A percentile compares a stretch with the other conserved stretches of the same genome.
phyloP scores from a whole-genome alignment of 2,329 filamentous ascomycete genomes.

The Phaeosphaeria sp. region DNA sequence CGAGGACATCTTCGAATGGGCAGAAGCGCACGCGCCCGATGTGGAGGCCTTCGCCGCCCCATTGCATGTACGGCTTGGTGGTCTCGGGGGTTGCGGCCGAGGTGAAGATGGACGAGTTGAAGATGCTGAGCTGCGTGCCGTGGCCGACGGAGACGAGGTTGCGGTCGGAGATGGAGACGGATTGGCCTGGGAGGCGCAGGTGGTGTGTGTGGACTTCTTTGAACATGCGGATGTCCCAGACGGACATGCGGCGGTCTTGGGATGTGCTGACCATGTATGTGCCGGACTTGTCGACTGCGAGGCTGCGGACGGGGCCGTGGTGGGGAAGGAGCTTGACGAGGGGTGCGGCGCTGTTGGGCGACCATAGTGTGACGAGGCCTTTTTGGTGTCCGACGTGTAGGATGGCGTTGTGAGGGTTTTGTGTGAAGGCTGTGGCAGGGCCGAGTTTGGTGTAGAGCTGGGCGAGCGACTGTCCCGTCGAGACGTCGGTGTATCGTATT shows the following conservation, averaged over 20 bases:
- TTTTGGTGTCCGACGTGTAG: conserved; percentile 94
- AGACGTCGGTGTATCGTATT: conserved; percentile 90
- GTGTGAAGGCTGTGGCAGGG: conserved; percentile 79
- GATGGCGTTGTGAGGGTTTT: conserved; percentile 92
- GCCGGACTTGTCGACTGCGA: conserved; percentile 87
- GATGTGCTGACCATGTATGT: conserved; percentile 95
- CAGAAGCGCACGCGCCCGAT: conserved; percentile 90
- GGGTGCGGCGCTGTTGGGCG: conserved; percentile 84
- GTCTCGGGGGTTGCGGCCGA: conserved; percentile 77
- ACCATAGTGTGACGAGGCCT: conserved; percentile 93
- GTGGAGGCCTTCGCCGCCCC: conserved; percentile 83
- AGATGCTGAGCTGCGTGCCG: conserved; percentile 87
- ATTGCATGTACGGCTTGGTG: conserved; percentile 88
- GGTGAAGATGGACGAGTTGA: conserved; percentile 82
- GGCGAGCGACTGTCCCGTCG: conserved; percentile 85
- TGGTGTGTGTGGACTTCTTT: conserved; percentile 91
- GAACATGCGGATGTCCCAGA: conserved; percentile 96
- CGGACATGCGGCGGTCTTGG: conserved; percentile 88
- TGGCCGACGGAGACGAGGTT: conserved; percentile 88
- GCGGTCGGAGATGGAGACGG: conserved; percentile 86
- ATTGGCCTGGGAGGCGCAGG: conserved; percentile 80
- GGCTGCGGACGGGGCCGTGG: conserved; percentile 81
- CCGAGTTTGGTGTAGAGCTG: conserved; percentile 87
- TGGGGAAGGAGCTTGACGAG: conserved; percentile 92
- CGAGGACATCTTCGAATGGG: conserved; percentile 91